phyloP scores from a whole-genome alignment of 2,329 filamentous ascomycete genomes.

The Whalleya microplaca region DNA sequence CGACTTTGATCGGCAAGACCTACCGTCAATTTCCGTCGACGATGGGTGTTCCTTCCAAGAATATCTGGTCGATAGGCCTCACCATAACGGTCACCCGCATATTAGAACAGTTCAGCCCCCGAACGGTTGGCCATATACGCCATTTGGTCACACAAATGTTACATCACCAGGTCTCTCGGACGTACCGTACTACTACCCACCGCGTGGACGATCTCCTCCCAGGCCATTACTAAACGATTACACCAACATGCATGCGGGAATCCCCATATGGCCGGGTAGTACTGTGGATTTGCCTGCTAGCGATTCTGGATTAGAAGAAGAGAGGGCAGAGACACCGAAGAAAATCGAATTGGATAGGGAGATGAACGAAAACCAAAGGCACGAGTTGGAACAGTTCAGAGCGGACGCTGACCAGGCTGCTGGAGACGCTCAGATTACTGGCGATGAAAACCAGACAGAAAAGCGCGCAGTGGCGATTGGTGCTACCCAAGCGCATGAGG shows the following conservation, averaged over 20 bases:
- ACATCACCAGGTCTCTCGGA: slow-evolving; percentile 40
- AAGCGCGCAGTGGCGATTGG: slow-evolving; percentile 13
- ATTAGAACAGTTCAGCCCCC: slow-evolving; percentile 47
- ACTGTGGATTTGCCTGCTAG: slow-evolving; percentile 18
- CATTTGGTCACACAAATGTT: slow-evolving; percentile 41
- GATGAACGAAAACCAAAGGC: slow-evolving; percentile 20
- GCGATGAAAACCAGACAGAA: slow-evolving; percentile 28
- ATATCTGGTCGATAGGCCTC: slow-evolving; percentile 43
- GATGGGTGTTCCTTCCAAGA: slow-evolving; percentile 45
- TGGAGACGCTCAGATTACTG: slow-evolving; percentile 25
- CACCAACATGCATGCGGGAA: slow-evolving; percentile 40
- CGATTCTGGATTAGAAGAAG: slow-evolving; percentile 23
- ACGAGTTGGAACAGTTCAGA: slow-evolving; percentile 30
- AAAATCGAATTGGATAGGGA: slow-evolving; percentile 19
- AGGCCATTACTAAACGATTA: slow-evolving; percentile 52
- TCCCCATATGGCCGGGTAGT: slow-evolving; percentile 28
- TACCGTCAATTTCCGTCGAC: slow-evolving; percentile 45
- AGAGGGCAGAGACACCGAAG: slow-evolving; percentile 26
- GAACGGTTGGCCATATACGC: slow-evolving; percentile 49
- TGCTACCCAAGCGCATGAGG: slow-evolving; percentile 12
- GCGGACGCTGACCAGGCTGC: slow-evolving; percentile 19
- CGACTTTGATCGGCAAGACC: slow-evolving; percentile 30
- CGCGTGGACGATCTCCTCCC: slow-evolving; percentile 57
- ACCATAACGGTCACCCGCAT: slow-evolving; percentile 39
- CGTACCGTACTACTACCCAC: slow-evolving; percentile 50